Evolutionary conservation across 192 early-diverging fungal species (phyloP).

Genomic region (Coemansia furcata): DNA sequence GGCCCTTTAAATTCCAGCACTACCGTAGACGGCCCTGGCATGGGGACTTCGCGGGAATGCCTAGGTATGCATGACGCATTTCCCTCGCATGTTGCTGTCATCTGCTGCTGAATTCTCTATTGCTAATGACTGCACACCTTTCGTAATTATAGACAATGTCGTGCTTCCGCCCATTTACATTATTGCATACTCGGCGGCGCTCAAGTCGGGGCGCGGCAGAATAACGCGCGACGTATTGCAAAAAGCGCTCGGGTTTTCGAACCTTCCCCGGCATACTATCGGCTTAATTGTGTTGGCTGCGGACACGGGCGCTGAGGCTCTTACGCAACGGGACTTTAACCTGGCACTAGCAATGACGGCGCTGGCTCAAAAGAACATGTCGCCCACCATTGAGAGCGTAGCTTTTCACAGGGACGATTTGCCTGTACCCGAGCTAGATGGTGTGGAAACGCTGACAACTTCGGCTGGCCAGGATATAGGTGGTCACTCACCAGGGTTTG

Average conservation of each 20-base stretch:
- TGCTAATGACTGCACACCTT: neutral
- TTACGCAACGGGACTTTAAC: conserved; percentile 65
- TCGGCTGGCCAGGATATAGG: neutral
- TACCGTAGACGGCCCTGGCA: conserved; percentile 7
- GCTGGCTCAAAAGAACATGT: conserved; percentile 79
- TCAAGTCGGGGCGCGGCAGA: conserved; percentile 34
- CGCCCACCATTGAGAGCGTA: conserved; percentile 66
- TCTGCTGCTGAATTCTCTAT: neutral
- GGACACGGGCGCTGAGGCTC: conserved; percentile 21
- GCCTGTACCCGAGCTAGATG: conserved; percentile 60
- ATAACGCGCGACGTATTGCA: conserved; percentile 48
- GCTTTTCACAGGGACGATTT: conserved; percentile 64
- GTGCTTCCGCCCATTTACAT: conserved; percentile 47
- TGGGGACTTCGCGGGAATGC: conserved; percentile 23
- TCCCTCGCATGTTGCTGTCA: neutral
- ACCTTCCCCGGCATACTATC: conserved; percentile 38
- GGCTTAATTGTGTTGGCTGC: conserved; percentile 41
- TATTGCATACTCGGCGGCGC: conserved; percentile 35
- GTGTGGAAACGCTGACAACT: conserved; percentile 53
- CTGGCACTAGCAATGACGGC: conserved; percentile 67
- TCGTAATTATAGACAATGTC: conserved; percentile 32
- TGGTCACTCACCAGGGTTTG: conserved; percentile 18
- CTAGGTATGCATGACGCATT: conserved; percentile 31
- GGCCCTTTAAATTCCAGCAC: conserved; percentile 21
- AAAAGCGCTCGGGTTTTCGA: conserved; percentile 22